Percentiles rank a stretch among this genome's conserved stretches.
phyloP scores from a whole-genome alignment of 2,329 filamentous ascomycete species.

The Aspergillus intermedius region DNA sequence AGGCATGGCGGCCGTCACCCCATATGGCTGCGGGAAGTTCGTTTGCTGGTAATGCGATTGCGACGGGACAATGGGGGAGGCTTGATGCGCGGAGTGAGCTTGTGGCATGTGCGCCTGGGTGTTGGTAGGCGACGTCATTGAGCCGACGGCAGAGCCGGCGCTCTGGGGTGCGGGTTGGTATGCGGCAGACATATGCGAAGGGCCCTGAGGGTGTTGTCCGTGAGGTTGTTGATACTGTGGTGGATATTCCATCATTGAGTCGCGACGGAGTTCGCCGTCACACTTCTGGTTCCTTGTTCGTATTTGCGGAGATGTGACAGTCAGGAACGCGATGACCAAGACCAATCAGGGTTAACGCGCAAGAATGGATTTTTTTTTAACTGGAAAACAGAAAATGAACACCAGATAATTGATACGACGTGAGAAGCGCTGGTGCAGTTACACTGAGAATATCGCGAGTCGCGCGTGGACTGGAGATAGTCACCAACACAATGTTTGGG shows the following conservation, averaged over 20 bases:
- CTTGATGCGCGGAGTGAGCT: slow-evolving; percentile 56
- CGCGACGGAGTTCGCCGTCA: slow-evolving; percentile 21
- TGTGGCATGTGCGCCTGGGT: slow-evolving; percentile 60
- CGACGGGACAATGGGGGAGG: slow-evolving; percentile 72
- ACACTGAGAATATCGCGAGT: slow-evolving; percentile 17
- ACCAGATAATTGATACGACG: slow-evolving; percentile 14
- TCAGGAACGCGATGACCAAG: slow-evolving; percentile 11
- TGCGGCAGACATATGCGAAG: slow-evolving; percentile 52
- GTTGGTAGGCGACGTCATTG: slow-evolving; percentile 67
- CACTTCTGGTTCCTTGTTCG: slow-evolving; percentile 16
- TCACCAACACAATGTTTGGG: slow-evolving; percentile 14
- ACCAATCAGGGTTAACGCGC: slow-evolving; percentile 15
- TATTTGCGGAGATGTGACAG: slow-evolving; percentile 10
- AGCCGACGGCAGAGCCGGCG: slow-evolving; percentile 37
- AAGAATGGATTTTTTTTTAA: slow-evolving; percentile 10
- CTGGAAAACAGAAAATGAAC: slow-evolving; percentile 10
- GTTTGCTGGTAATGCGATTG: slow-evolving; percentile 68
- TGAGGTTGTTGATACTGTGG: slow-evolving; percentile 63
- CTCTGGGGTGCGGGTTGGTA: slow-evolving; percentile 57
- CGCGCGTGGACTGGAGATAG: slow-evolving; percentile 19
- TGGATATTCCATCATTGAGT: slow-evolving; percentile 64
- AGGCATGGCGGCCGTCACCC: slow-evolving; percentile 67
- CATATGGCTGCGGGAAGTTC: slow-evolving; percentile 75
- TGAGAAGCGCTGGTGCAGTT: slow-evolving; percentile 18
- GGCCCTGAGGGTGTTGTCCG: slow-evolving; percentile 56